A percentile compares a stretch with the other conserved stretches of the same genome.
phyloP scores from a whole-genome alignment of 805 yeast genomes.

The Blastobotrys mokoenaii region DNA sequence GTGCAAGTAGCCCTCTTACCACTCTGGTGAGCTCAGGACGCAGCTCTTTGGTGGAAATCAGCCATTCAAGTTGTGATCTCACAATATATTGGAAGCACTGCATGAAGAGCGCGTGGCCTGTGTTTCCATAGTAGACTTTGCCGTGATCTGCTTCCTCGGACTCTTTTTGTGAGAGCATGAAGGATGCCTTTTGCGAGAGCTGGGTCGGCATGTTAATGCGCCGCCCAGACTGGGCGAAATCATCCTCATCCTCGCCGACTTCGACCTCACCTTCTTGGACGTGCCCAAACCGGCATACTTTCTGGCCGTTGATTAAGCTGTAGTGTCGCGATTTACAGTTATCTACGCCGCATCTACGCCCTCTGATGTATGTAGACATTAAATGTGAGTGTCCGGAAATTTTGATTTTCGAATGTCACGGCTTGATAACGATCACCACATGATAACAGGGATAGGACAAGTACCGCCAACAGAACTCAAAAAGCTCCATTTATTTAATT shows the following conservation, averaged over 20 bases:
- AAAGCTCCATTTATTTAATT: no score
- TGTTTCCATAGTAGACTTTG: slow-evolving; percentile 38
- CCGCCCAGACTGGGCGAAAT: slow-evolving; percentile 31
- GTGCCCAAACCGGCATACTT: slow-evolving; percentile 87
- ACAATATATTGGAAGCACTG: slow-evolving; percentile 45
- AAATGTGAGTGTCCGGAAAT: neutral
- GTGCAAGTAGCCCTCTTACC: slow-evolving; percentile 16
- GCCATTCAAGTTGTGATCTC: slow-evolving; percentile 37
- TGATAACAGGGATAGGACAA: no score
- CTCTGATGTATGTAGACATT: slow-evolving; percentile 43
- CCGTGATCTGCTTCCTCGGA: slow-evolving; percentile 3
- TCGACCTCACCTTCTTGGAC: slow-evolving; percentile 74
- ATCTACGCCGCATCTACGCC: slow-evolving; percentile 81
- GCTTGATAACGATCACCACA: no score
- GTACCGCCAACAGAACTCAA: no score
- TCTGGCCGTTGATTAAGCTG: slow-evolving; percentile 64
- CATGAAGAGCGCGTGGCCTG: slow-evolving; percentile 37
- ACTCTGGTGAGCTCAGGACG: slow-evolving; percentile 17
- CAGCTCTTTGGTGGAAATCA: slow-evolving; percentile 29
- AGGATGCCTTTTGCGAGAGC: no score
- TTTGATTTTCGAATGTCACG: neutral
- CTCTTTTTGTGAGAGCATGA: slow-evolving; percentile 7
- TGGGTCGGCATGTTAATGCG: slow-evolving; percentile 6
- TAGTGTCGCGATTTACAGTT: slow-evolving; percentile 79
- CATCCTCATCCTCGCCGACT: slow-evolving; percentile 76